These are phyloP conservation scores for Penicillium flavigenum DNA, from an alignment of 495 filamentous ascomycete species.

Conservation along the genomic window DNA sequence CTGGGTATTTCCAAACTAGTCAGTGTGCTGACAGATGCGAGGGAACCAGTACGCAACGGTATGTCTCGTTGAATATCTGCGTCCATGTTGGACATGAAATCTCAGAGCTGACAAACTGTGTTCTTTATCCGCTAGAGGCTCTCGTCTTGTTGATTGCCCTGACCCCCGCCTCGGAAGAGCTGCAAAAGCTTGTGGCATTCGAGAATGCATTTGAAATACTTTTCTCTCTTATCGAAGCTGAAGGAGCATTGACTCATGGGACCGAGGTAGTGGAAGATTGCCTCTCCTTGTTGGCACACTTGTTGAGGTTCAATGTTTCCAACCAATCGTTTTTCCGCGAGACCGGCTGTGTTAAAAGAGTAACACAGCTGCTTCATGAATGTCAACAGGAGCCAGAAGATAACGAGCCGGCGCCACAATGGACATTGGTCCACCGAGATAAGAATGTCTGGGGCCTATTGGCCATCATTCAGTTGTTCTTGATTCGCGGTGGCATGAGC, in stretches of 20 bases:
- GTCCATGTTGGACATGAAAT: not conserved
- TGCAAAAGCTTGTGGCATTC: conserved; percentile 93
- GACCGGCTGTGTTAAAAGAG: conserved; percentile 74
- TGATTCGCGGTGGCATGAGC: conserved; percentile 73
- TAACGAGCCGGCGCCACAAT: conserved; percentile 64
- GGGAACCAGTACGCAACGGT: conserved; percentile 90
- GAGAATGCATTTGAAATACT: conserved; percentile 89
- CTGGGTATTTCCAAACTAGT: conserved; percentile 87
- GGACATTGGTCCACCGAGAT: conserved; percentile 74
- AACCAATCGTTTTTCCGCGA: conserved; percentile 96
- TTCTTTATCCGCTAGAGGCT: conserved; percentile 48
- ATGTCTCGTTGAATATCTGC: conserved; percentile 26
- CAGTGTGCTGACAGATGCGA: conserved; percentile 73
- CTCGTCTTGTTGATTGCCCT: conserved; percentile 67
- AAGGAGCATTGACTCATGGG: conserved; percentile 80
- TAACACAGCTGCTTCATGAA: conserved; percentile 67
- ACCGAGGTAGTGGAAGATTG: conserved; percentile 94
- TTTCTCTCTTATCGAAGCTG: conserved; percentile 75
- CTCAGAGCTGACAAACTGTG: conserved; percentile 15
- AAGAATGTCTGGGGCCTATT: conserved; percentile 91
- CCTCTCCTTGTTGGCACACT: conserved; percentile 85
- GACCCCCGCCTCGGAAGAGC: conserved; percentile 69
- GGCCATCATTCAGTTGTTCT: conserved; percentile 80
- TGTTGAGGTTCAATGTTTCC: conserved; percentile 82
- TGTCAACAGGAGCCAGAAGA: conserved; percentile 56